phyloP scores from a whole-genome alignment of 352 stramenopile species.

The Phytophthora colocasiae region DNA sequence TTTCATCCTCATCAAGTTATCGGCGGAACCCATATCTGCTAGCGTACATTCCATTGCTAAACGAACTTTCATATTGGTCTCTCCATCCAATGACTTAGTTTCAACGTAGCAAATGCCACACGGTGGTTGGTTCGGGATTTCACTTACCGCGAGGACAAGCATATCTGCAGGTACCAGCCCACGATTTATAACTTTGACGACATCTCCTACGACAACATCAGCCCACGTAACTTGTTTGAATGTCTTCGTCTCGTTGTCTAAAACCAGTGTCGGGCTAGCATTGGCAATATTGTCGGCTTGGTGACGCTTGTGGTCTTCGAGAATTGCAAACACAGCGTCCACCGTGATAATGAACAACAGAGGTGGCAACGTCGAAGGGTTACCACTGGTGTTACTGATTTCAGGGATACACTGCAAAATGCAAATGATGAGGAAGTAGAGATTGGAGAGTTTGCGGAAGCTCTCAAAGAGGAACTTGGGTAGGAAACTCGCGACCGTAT shows the following conservation, averaged over 20 bases:
- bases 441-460: slow-evolving; percentile 92
- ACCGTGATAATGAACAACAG: slow-evolving; percentile 93
- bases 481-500: slow-evolving; percentile 88
- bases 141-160: slow-evolving; percentile 80
- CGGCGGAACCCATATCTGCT: slow-evolving; percentile 46
- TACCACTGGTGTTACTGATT: slow-evolving; percentile 92
- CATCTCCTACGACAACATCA: slow-evolving; percentile 87
- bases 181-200: slow-evolving; percentile 83
- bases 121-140: slow-evolving; percentile 62
- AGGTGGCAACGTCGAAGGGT: slow-evolving; percentile 88
- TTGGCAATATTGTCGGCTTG: slow-evolving; percentile 87
- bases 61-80: slow-evolving; percentile 94
- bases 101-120: slow-evolving; percentile 90
- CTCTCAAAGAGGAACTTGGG: slow-evolving; percentile 93
- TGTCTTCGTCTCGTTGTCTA: slow-evolving; percentile 46
- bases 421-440: slow-evolving; percentile 94
- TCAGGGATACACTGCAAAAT: slow-evolving; percentile 86
- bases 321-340: slow-evolving; percentile 85
- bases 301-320: slow-evolving; percentile 91
- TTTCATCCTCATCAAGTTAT: slow-evolving; percentile 60
- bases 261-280: slow-evolving; percentile 64
- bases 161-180: slow-evolving; percentile 88
- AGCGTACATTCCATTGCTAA: slow-evolving; percentile 80
- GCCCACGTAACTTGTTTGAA: slow-evolving; percentile 78
- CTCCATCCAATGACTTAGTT: slow-evolving; percentile 92